Base-by-base conservation (phyloP, 202 grass and related monocot genomes). In the Zoysia matrella region DNA sequence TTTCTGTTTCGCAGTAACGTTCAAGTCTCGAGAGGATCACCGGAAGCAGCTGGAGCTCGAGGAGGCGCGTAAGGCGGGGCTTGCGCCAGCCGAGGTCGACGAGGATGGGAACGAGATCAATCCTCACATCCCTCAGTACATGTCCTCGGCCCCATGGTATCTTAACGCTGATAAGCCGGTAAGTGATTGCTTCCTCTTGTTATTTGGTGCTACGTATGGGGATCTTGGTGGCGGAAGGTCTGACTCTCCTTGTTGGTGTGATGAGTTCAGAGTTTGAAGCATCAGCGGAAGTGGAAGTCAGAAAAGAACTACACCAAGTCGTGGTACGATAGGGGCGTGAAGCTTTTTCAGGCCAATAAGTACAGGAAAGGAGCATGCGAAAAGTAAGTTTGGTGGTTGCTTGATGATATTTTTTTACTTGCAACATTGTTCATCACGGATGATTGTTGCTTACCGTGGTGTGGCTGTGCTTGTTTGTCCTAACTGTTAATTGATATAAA, bases 61-160 rank as follows among this genome's bases (percentile, higher is more conserved):
- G 80, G 95, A 98, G 88, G 95, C 92, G 22, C 80, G 95, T 4
- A 95, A 98, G 82, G 95, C 95, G 0, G 95, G 95, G 42, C 95
- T 98, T 0, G 95, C 93, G 41, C 95, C 92, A 2, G 90, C 95
- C 1, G 95, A 95, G 65, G 77, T 98, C 3, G 95, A 98, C 13
- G 95, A 98, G 76, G 95, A 98, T 95, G 95, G 95, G 53, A 98
- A 93, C 14, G 95, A 98, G 80, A 98, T 98, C 69, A 98, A 98
- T 84, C 95, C 95, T 9, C 95, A 98, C 40, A 95, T 98, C 75
- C 92, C 92, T 2, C 92, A 98, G 85, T 93, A 98, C 52, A 98
- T 98, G 95, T 98, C 95, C 78, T 98, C 95, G 13, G 95, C 95
- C n/a, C 95, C 92, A 15, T 98, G 95, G 92, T 98, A 98, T 85